Percentiles rank a stretch among this genome's conserved stretches.
These are phyloP conservation scores for Tulasnella sp. DNA, from an alignment of 768 basidiomycete genomes.

Conservation along the genomic window DNA sequence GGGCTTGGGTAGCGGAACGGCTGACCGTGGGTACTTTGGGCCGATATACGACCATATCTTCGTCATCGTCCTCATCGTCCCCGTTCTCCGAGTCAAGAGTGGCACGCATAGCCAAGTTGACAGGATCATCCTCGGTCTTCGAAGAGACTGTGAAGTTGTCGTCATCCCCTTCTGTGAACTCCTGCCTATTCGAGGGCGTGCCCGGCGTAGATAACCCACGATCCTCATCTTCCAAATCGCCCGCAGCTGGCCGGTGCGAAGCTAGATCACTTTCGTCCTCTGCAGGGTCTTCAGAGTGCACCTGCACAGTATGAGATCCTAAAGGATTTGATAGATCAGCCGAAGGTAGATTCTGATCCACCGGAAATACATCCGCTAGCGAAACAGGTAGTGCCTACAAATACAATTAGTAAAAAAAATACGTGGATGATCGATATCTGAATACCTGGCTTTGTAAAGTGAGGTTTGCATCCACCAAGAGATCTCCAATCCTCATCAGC, in stretches of 20 bases:
- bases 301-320: neutral
- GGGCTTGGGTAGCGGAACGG: conserved; percentile 3
- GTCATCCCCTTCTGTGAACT: conserved; percentile 35
- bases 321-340: conserved; percentile 9
- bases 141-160: conserved; percentile 54
- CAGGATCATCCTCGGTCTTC: conserved; percentile 70
- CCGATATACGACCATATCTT: conserved; percentile 60
- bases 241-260: conserved; percentile 5
- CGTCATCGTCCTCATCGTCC: conserved; percentile 50
- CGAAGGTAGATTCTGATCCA: neutral
- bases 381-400: neutral
- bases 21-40: neutral
- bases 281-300: neutral
- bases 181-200: neutral
- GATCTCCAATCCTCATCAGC: conserved; percentile 81
- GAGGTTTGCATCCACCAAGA: conserved; percentile 55
- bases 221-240: conserved; percentile 1
- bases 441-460: conserved; percentile 47
- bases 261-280: neutral
- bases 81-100: conserved; percentile 34
- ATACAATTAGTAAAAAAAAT: neutral
- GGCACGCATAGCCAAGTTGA: conserved; percentile 39
- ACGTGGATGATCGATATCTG: neutral
- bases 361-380: neutral
- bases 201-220: neutral